phyloP scores from a whole-genome alignment of 768 basidiomycete species.

The Tylopilus vinaceipallidus region DNA sequence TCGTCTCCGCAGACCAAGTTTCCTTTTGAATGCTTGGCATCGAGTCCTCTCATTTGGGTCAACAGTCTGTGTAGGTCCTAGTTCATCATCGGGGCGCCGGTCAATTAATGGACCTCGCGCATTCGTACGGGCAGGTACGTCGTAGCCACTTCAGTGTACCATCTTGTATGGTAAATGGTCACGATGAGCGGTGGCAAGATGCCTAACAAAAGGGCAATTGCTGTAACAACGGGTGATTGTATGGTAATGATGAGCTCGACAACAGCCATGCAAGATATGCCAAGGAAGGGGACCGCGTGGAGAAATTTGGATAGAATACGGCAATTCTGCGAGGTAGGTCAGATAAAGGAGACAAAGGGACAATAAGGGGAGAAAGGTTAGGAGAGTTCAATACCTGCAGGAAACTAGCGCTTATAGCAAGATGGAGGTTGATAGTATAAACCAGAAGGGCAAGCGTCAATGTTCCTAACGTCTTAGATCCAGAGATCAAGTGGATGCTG shows the following conservation, averaged over 20 bases:
- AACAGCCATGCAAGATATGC: slow-evolving; percentile 10
- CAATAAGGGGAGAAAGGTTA: not conserved
- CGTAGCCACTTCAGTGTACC: not conserved
- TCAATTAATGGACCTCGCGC: not conserved
- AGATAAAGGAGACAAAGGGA: not conserved
- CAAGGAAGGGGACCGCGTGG: slow-evolving; percentile 13
- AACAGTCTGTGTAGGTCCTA: not conserved
- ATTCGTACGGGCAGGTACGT: not conserved
- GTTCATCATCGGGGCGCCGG: not conserved
- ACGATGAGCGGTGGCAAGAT: not conserved
- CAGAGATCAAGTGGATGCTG: not conserved
- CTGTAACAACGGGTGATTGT: slow-evolving; percentile 7
- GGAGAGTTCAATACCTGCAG: slow-evolving; percentile 8
- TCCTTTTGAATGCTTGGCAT: too few relatives aligned
- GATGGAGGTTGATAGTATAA: slow-evolving; percentile 17
- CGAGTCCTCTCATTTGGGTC: too few relatives aligned
- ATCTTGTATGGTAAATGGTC: not conserved
- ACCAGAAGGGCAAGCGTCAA: slow-evolving; percentile 13
- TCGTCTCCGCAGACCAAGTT: too few relatives aligned
- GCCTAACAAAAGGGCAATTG: slow-evolving; percentile 7
- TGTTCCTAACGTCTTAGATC: slow-evolving; percentile 4
- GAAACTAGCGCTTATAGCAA: slow-evolving; percentile 5
- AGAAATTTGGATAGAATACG: slow-evolving; percentile 1
- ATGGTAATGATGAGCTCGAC: slow-evolving; percentile 5
- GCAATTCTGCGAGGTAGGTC: not conserved